These are phyloP conservation scores for Monosporascus sp. DNA, from an alignment of 2,329 filamentous ascomycete genomes.

Conservation along the genomic window DNA sequence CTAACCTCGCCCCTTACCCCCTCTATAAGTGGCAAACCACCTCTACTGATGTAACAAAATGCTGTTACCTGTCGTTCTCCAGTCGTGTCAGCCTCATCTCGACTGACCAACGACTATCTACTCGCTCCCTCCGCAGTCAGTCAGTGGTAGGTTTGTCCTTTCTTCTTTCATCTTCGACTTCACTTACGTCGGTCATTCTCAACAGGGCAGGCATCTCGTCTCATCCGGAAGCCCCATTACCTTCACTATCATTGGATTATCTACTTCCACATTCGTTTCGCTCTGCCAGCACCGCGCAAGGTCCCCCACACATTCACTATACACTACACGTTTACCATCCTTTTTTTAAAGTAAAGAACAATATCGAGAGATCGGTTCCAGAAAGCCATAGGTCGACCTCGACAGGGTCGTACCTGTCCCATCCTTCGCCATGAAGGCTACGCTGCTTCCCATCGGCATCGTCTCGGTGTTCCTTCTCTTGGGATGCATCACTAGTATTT, in stretches of 20 bases:
- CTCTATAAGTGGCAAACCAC: not conserved
- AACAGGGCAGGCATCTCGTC: no score
- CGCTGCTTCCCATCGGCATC: not conserved
- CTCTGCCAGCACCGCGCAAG: not conserved
- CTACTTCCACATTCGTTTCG: not conserved
- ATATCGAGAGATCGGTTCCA: not conserved
- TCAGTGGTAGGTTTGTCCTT: not conserved
- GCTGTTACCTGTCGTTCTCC: not conserved
- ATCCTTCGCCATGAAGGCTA: not conserved
- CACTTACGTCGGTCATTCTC: not conserved
- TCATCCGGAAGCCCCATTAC: no score
- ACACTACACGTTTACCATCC: no score
- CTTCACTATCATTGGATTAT: no score
- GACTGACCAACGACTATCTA: not conserved
- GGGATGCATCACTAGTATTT: not conserved
- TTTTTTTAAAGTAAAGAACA: no score
- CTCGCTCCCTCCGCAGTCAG: not conserved
- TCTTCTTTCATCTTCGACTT: not conserved
- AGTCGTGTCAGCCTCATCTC: not conserved
- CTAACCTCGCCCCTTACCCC: not conserved
- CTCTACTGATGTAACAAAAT: not conserved
- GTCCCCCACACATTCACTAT: no score
- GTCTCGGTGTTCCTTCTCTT: not conserved
- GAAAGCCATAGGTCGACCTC: not conserved
- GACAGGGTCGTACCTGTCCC: not conserved